Conservation (phyloP, 1,139 yeast genomes). For the Hansenula lynferdii region DNA sequence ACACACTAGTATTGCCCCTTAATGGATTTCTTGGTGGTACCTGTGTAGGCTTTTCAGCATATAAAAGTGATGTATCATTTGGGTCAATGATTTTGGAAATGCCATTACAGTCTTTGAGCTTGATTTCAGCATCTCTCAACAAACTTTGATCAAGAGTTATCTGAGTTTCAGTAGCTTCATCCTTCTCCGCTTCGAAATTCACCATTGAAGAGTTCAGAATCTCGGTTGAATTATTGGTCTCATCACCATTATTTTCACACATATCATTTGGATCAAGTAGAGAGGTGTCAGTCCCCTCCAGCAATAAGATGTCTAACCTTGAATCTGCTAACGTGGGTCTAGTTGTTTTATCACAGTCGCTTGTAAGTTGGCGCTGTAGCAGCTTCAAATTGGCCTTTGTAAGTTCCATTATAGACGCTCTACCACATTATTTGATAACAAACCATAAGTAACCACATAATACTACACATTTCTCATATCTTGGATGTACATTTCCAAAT, state of each 20-base stretch:
- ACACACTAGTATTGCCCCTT: too few relatives aligned
- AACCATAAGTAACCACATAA: too few relatives aligned
- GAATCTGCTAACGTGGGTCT: neutral
- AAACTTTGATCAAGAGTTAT: neutral
- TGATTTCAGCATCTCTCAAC: slow-evolving; percentile 1
- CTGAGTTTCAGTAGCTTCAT: neutral
- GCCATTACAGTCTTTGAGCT: slow-evolving; percentile 4
- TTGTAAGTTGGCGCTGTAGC: neutral
- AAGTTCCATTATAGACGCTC: too few relatives aligned
- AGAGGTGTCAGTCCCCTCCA: neutral
- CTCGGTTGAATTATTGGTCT: neutral
- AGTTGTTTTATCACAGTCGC: too few relatives aligned
- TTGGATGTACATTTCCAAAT: too few relatives aligned
- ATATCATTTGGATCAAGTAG: neutral
- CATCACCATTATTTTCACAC: neutral
- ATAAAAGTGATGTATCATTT: slow-evolving; percentile 10
- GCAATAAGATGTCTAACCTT: neutral
- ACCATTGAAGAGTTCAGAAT: neutral
- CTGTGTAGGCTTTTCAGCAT: neutral
- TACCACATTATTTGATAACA: too few relatives aligned
- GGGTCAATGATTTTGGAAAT: slow-evolving; percentile 15
- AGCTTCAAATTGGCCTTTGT: neutral
- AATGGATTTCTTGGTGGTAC: too few relatives aligned
- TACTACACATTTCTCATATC: too few relatives aligned
- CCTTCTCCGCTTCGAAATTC: neutral